Evolutionary conservation across 768 basidiomycete genomes (phyloP), one percentile per base, ranked within the genome.

Genomic region (Sarcomyxa edulis): DNA sequence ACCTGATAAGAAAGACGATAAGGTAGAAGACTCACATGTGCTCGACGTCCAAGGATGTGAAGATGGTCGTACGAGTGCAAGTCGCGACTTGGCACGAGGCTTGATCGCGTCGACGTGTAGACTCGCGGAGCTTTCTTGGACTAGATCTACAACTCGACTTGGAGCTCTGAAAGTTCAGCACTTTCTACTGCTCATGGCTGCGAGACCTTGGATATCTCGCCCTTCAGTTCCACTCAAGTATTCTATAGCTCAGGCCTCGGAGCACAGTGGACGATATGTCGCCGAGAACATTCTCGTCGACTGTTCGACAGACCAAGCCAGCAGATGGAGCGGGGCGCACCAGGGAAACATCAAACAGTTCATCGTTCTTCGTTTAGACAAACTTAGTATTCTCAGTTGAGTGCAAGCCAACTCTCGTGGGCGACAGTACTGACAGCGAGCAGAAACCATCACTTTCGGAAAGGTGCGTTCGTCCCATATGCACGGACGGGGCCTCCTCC

Each of bases 401-500:
- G 65, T 69, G 31, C 42, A n/a, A 21, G 19, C 12, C 35, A 5
- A 18, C 15, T 15, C 5, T 33, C 22, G 19, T 20, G 18, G 30
- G 29, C 3, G 41, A 21, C 35, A 34, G 31, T 40, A 34, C 14
- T 48, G 23, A 44, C 34, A 6, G 23, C 18, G 32, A 20, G 16
- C 33, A 88, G 86, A 78, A 53, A 76, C 64, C 38, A 76, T 89
- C 47, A 87, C 78, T 8, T 89, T 90, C 59, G 86, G 88, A 50
- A 90, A 90, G 73, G 86, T 86, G 47, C 51, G 61, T 36, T 28
- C 48, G 39, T 45, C 39, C 41, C 31, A 11, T 15, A 19, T 29
- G 18, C 32, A 18, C 25, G 26, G 23, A n/a, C n/a, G n/a, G n/a
- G n/a, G n/a, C n/a, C n/a, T n/a, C n/a, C n/a, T 44, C 19, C 30